Conservation (phyloP, 495 filamentous ascomycete genomes). For the Xylaria curta region DNA sequence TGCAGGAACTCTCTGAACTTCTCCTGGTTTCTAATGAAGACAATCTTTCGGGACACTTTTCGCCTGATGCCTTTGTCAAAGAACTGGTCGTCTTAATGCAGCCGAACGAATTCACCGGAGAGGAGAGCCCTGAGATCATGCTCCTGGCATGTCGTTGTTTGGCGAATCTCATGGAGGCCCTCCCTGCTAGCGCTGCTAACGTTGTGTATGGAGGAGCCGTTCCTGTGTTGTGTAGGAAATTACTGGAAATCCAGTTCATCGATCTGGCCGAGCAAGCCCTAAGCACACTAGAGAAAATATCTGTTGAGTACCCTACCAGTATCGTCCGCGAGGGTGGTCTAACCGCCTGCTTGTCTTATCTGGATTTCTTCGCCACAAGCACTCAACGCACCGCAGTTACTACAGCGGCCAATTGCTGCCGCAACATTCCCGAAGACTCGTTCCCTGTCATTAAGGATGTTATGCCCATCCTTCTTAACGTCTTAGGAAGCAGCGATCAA, state of each 20-base stretch:
- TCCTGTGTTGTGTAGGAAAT: slow-evolving; percentile 89
- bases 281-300: slow-evolving; percentile 97
- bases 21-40: slow-evolving; percentile 95
- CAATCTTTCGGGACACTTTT: slow-evolving; percentile 94
- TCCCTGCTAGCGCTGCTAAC: slow-evolving; percentile 89
- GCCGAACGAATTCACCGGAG: slow-evolving; percentile 78
- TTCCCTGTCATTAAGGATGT: slow-evolving; percentile 89
- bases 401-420: slow-evolving; percentile 96
- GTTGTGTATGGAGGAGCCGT: slow-evolving; percentile 97
- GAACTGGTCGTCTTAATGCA: slow-evolving; percentile 94
- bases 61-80: slow-evolving; percentile 92
- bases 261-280: slow-evolving; percentile 97
- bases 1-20: slow-evolving; percentile 93
- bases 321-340: slow-evolving; percentile 97
- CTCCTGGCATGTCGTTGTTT: slow-evolving; percentile 94
- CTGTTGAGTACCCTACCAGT: slow-evolving; percentile 91
- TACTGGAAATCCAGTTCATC: slow-evolving; percentile 94
- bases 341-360: slow-evolving; percentile 88
- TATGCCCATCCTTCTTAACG: slow-evolving; percentile 92
- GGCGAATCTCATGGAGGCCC: slow-evolving; percentile 96
- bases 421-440: slow-evolving; percentile 91
- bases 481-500: slow-evolving; percentile 90
- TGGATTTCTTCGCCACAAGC: slow-evolving; percentile 98
- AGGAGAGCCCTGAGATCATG: slow-evolving; percentile 98
- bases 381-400: slow-evolving; percentile 96